These are phyloP conservation scores for Penicillium salamii DNA, from an alignment of 495 filamentous ascomycete species.

Conservation along the genomic window DNA sequence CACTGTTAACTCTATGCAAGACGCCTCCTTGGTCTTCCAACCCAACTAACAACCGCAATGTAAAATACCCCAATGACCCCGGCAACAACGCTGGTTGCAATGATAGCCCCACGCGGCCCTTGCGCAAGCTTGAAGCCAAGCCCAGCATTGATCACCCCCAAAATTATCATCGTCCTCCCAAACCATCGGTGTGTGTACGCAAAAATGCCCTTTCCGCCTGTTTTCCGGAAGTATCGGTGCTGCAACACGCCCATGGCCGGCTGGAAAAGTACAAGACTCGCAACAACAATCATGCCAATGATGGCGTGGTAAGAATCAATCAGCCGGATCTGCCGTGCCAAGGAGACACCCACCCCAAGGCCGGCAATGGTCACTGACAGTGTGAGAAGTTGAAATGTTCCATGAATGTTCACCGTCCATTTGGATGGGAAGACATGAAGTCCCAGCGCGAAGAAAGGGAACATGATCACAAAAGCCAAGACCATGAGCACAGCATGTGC, in stretches of 20 bases:
- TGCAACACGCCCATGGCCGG: slow-evolving; percentile 63
- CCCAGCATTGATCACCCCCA: slow-evolving; percentile 72
- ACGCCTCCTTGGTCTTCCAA: not conserved
- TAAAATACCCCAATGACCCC: slow-evolving; percentile 52
- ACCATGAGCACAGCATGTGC: slow-evolving; percentile 44
- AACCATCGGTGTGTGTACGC: slow-evolving; percentile 68
- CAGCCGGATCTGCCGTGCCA: slow-evolving; percentile 26
- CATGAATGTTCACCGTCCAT: slow-evolving; percentile 47
- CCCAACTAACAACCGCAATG: slow-evolving; percentile 16
- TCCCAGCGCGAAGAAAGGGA: slow-evolving; percentile 48
- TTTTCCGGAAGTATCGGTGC: slow-evolving; percentile 49
- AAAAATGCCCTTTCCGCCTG: slow-evolving; percentile 47
- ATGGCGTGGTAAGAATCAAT: slow-evolving; percentile 34
- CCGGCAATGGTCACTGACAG: slow-evolving; percentile 57
- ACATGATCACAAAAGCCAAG: slow-evolving; percentile 41
- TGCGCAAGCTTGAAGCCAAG: slow-evolving; percentile 56
- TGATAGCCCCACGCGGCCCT: slow-evolving; percentile 37
- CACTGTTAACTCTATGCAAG: not conserved
- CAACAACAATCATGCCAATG: slow-evolving; percentile 58
- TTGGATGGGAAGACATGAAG: slow-evolving; percentile 40
- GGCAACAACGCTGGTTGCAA: slow-evolving; percentile 60
- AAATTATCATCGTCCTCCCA: slow-evolving; percentile 57
- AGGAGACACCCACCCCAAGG: slow-evolving; percentile 58
- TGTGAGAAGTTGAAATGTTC: slow-evolving; percentile 53
- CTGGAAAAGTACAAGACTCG: slow-evolving; percentile 59